Evolutionary conservation across 1,139 yeast species (phyloP).

Genomic region (Pichia terricola): DNA sequence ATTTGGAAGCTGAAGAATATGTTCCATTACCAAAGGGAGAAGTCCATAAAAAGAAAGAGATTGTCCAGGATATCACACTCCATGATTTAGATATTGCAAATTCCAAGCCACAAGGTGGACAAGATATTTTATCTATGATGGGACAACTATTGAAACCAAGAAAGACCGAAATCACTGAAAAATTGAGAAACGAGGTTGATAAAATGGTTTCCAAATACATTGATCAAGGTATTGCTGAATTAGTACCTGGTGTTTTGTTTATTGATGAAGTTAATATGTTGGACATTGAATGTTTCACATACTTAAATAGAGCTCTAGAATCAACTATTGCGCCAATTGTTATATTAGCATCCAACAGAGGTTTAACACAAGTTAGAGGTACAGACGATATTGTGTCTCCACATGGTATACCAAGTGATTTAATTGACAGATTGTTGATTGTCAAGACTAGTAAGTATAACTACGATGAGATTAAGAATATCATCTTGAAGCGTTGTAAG

Average conservation of each 20-base stretch:
- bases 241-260: slow-evolving; percentile 94
- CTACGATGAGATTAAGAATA: slow-evolving; percentile 71
- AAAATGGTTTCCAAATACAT: slow-evolving; percentile 93
- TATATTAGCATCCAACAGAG: slow-evolving; percentile 91
- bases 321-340: slow-evolving; percentile 90
- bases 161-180: slow-evolving; percentile 97
- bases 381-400: slow-evolving; percentile 85
- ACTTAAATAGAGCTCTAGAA: slow-evolving; percentile 87
- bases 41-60: slow-evolving; percentile 96
- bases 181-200: slow-evolving; percentile 85
- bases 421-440: slow-evolving; percentile 81
- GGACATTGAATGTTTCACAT: slow-evolving; percentile 92
- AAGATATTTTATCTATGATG: slow-evolving; percentile 97
- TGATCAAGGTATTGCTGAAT: slow-evolving; percentile 96
- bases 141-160: slow-evolving; percentile 94
- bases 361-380: slow-evolving; percentile 84
- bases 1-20: slow-evolving; percentile 95
- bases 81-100: slow-evolving; percentile 96
- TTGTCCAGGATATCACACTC: slow-evolving; percentile 92
- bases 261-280: slow-evolving; percentile 98
- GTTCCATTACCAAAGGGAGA: slow-evolving; percentile 98
- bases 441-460: slow-evolving; percentile 85
- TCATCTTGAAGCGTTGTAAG: slow-evolving; percentile 70
- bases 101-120: slow-evolving; percentile 98
- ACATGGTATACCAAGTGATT: slow-evolving; percentile 95